Percentiles rank a stretch among this genome's conserved stretches.
Conservation (phyloP, 345 rosid genomes). For the Ceriops zippeliana region DNA sequence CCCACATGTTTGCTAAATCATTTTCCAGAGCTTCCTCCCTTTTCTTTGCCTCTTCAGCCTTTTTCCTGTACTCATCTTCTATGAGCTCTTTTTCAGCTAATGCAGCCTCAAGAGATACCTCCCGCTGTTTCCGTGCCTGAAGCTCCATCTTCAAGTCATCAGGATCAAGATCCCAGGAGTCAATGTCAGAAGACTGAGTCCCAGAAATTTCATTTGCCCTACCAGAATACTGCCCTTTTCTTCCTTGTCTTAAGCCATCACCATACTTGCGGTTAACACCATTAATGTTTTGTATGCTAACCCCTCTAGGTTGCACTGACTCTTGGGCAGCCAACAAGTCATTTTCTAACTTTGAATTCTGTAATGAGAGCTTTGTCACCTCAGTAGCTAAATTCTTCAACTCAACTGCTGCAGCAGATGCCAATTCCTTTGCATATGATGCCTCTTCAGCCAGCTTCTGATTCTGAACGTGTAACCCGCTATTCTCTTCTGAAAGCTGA, state of each 20-base stretch:
- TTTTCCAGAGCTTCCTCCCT: slow-evolving; percentile 93
- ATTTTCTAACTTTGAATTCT: slow-evolving; percentile 77
- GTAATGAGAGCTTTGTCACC: slow-evolving; percentile 83
- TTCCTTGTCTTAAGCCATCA: slow-evolving; percentile 60
- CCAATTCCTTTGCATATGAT: slow-evolving; percentile 93
- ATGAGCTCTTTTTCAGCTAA: slow-evolving; percentile 77
- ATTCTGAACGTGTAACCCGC: slow-evolving; percentile 80
- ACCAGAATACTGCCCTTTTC: slow-evolving; percentile 73
- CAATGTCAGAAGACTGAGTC: slow-evolving; percentile 56
- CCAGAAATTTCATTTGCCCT: slow-evolving; percentile 56
- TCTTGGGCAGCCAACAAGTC: slow-evolving; percentile 74
- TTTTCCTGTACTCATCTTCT: slow-evolving; percentile 81
- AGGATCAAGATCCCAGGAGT: slow-evolving; percentile 73
- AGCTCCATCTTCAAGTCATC: slow-evolving; percentile 81
- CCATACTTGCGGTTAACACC: slow-evolving; percentile 64
- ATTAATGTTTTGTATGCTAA: slow-evolving; percentile 37
- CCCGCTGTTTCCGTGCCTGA: slow-evolving; percentile 87
- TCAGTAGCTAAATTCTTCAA: slow-evolving; percentile 90
- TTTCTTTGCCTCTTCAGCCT: slow-evolving; percentile 77
- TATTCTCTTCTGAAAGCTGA: slow-evolving; percentile 81
- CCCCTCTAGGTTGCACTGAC: slow-evolving; percentile 54
- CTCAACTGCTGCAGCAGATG: slow-evolving; percentile 99
- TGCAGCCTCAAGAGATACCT: slow-evolving; percentile 80
- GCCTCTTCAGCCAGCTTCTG: slow-evolving; percentile 94
- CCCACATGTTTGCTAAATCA: slow-evolving; percentile 99